These are phyloP conservation scores for Jackrogersella multiformis DNA, from an alignment of 495 filamentous ascomycete genomes.

Conservation along the genomic window DNA sequence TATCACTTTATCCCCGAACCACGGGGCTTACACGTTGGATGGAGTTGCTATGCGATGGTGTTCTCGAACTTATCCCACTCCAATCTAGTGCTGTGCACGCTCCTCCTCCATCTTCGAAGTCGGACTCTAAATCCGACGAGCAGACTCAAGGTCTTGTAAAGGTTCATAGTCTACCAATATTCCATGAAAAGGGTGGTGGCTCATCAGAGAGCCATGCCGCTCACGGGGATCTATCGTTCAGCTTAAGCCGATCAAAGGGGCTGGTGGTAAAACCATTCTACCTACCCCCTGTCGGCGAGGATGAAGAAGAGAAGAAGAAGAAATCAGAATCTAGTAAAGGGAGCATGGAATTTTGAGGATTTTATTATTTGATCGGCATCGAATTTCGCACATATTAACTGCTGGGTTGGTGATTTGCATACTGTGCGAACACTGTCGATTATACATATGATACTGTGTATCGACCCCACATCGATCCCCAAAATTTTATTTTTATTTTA, in stretches of 20 bases:
- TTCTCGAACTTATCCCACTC: constrained; percentile 88
- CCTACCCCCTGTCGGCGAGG: constrained; percentile 87
- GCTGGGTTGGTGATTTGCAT: background rate
- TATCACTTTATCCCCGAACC: constrained; percentile 81
- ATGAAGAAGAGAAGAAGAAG: constrained; percentile 73
- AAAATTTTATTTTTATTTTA: constrained; percentile 25
- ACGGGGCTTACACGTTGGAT: constrained; percentile 87
- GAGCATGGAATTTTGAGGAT: constrained; percentile 71
- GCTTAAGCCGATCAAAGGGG: constrained; percentile 77
- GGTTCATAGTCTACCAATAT: constrained; percentile 81
- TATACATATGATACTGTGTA: constrained; percentile 17
- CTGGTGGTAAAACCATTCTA: constrained; percentile 90
- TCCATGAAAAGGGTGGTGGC: constrained; percentile 86
- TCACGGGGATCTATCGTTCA: constrained; percentile 90
- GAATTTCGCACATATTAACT: background rate
- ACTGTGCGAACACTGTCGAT: constrained; percentile 2
- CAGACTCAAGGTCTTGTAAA: constrained; percentile 86
- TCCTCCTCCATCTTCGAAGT: constrained; percentile 56
- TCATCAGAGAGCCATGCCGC: constrained; percentile 71
- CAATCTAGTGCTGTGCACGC: constrained; percentile 70
- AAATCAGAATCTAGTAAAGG: constrained; percentile 49
- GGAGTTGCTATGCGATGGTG: constrained; percentile 84
- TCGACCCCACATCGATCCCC: constrained; percentile 24
- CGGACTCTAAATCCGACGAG: constrained; percentile 65
- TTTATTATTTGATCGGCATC: background rate